phyloP scores from a whole-genome alignment of 768 basidiomycete genomes.

The Serendipita sp. region DNA sequence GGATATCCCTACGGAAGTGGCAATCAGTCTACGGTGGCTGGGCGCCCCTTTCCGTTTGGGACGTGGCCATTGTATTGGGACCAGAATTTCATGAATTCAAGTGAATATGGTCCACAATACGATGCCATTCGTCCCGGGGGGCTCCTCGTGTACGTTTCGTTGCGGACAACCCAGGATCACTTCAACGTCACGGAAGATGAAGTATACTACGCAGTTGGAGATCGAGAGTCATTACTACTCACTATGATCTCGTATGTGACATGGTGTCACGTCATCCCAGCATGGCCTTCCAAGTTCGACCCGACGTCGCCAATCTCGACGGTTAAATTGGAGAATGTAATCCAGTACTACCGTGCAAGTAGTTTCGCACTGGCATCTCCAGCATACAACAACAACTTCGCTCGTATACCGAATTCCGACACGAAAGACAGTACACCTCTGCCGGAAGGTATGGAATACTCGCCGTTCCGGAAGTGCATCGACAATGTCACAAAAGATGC shows the following conservation, averaged over 20 bases:
- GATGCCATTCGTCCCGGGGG: neutral
- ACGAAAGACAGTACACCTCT: neutral
- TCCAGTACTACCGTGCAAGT: constrained; percentile 9
- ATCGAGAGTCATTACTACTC: neutral
- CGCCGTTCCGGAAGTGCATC: neutral
- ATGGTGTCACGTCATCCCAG: no score
- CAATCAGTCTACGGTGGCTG: neutral
- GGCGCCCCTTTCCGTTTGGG: neutral
- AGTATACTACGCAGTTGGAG: neutral
- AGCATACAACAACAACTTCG: no score
- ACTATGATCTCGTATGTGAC: neutral
- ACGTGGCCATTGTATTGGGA: neutral
- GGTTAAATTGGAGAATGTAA: constrained; percentile 1
- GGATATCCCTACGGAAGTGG: no score
- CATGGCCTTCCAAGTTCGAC: no score
- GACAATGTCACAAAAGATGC: neutral
- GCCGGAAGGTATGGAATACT: neutral
- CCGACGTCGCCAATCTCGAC: neutral
- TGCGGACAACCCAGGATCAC: neutral
- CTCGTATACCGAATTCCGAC: neutral
- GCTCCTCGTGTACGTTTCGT: neutral
- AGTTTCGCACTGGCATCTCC: no score
- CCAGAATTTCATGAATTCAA: no score
- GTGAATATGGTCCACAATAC: neutral
- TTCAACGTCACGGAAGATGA: neutral